Evolutionary conservation across 345 rosid genomes (phyloP), one percentile per base, ranked within the genome.

Genomic region (Citrus cavaleriei): DNA sequence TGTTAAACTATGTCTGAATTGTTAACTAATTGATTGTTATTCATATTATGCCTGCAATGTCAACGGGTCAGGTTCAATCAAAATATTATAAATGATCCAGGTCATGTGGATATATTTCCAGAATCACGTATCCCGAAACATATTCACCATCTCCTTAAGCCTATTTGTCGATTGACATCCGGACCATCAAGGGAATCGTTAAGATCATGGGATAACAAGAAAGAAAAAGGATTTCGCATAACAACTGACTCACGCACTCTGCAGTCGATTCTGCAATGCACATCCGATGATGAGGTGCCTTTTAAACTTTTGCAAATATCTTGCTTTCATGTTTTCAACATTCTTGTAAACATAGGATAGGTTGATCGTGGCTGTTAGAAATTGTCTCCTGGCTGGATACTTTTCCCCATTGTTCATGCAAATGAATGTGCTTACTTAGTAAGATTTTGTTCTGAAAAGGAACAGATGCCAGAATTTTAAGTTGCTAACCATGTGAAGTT

Each of bases 81-180:
- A 85, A 96, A 96, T 78, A 91, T 96, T 77, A 85, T 84, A 38
- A 54, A 19, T 72, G 97, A 91, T 83, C 93, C 96, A 37, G 98
- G 99, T 73, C 89, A 88, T 80, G 91, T 96, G 77, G 97, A 96
- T 84, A 83, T 94, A 75, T 93, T 87, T 85, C 98, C 98, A 46
- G 90, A 81, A 72, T 85, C 95, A 63, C 85, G 87, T 61, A 82
- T 92, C 79, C 99, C 99, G 70, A 89, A 87, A 84, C 90, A 83
- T 30, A 71, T 94, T 70, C 95, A 83, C 40, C 88, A 87, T 91
- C 88, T 90, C 60, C 81, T 89, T 77, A 86, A 80, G 82, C 95
- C 97, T 40, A 84, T 90, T 73, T 77, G 85, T 69, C 85, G 77
- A 22, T 77, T 78, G 55, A 79, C 84, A 77, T 85, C 87, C 2